phyloP scores from a whole-genome alignment of 2,329 filamentous ascomycete genomes.

The Tolypocladium capitatum region DNA sequence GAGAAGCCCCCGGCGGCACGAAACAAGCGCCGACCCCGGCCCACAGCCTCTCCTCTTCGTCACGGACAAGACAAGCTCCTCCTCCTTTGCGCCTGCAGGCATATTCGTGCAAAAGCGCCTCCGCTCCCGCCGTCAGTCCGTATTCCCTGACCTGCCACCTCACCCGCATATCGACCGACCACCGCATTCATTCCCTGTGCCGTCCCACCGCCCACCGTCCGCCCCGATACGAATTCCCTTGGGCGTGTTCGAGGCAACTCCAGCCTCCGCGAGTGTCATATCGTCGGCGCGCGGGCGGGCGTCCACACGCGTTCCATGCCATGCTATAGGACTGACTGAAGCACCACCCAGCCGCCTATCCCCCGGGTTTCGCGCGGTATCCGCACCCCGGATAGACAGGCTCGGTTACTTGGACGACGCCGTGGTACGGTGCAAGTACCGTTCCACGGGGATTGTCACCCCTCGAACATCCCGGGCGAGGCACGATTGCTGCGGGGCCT shows the following conservation, averaged over 20 bases:
- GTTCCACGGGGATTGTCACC: conserved; percentile 19
- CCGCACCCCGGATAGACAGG: conserved; percentile 13
- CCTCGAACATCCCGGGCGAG: conserved; percentile 6
- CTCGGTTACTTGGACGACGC: conserved; percentile 15
- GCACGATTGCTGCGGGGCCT: conserved; percentile 9
- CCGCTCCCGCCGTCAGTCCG: conserved; percentile 9
- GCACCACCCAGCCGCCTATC: conserved; percentile 19
- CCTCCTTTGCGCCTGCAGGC: conserved; percentile 11
- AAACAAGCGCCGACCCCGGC: conserved; percentile 6
- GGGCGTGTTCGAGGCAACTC: neutral
- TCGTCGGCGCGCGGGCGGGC: conserved; percentile 19
- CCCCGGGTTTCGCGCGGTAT: conserved; percentile 13
- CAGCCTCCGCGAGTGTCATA: neutral
- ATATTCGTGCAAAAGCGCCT: conserved; percentile 13
- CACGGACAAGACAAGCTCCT: conserved; percentile 6
- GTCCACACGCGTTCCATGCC: conserved; percentile 19
- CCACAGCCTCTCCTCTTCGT: conserved; percentile 3
- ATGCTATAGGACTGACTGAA: conserved; percentile 20
- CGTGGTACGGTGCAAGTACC: conserved; percentile 27
- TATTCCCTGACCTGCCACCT: conserved; percentile 3
- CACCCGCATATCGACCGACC: conserved; percentile 3
- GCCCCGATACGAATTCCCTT: neutral
- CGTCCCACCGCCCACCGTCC: conserved; percentile 1
- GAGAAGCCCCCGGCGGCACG: conserved; percentile 1
- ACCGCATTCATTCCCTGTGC: conserved; percentile 8